Conservation (phyloP, 2,329 filamentous ascomycete species). For the Tolypocladium amazonense region DNA sequence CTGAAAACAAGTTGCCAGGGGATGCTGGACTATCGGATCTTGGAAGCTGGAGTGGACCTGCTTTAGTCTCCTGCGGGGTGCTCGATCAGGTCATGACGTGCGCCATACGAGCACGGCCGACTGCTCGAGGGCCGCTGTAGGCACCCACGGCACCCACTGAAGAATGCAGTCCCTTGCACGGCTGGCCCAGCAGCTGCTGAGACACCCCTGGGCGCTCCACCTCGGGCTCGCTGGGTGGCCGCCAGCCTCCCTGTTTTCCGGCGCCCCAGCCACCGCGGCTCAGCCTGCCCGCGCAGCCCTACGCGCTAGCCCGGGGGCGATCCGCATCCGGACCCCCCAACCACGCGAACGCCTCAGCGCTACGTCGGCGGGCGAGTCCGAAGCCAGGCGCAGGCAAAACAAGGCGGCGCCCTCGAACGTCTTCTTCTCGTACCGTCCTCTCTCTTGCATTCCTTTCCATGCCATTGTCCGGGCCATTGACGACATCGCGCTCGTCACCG, state of each 20-base stretch:
- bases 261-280: conserved; percentile 12
- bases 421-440: neutral
- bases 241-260: conserved; percentile 23
- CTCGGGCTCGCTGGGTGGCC: neutral
- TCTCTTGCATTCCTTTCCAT: neutral
- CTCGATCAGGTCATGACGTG: neutral
- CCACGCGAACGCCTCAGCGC: neutral
- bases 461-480: neutral
- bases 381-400: conserved; percentile 3
- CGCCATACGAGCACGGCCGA: neutral
- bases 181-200: neutral
- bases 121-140: too few species aligned
- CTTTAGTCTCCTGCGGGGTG: neutral
- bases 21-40: neutral
- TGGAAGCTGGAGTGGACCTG: neutral
- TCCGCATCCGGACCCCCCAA: neutral
- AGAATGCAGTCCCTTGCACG: neutral
- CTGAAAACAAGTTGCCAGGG: neutral
- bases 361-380: conserved; percentile 1
- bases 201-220: neutral
- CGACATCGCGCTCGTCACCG: neutral
- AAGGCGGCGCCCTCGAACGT: neutral
- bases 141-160: neutral
- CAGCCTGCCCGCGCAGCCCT: neutral
- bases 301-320: neutral